phyloP scores from a whole-genome alignment of 2,329 filamentous ascomycete species.

The Rhinocladiella mackenziei region DNA sequence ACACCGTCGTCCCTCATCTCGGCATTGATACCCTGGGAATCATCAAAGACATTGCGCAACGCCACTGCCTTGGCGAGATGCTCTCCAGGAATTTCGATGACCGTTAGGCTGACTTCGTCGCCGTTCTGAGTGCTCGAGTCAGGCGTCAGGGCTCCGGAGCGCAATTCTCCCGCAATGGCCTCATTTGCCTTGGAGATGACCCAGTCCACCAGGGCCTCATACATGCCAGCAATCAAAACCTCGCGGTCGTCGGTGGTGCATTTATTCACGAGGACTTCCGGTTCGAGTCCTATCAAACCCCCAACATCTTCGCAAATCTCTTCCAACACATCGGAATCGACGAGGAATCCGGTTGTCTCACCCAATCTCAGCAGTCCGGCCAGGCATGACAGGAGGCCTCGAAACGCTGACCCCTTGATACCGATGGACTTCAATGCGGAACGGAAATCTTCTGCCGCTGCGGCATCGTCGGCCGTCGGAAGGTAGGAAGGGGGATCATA shows the following conservation, averaged over 20 bases:
- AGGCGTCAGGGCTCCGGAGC: slow-evolving; percentile 37
- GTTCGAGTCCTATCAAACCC: slow-evolving; percentile 78
- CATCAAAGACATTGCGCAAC: slow-evolving; percentile 88
- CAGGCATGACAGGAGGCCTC: slow-evolving; percentile 78
- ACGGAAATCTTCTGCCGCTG: slow-evolving; percentile 89
- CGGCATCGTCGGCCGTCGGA: slow-evolving; percentile 86
- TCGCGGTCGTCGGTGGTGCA: slow-evolving; percentile 81
- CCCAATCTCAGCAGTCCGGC: slow-evolving; percentile 87
- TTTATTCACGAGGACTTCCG: slow-evolving; percentile 72
- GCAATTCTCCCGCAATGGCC: slow-evolving; percentile 73
- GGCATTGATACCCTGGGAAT: slow-evolving; percentile 83
- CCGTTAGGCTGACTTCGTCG: slow-evolving; percentile 83
- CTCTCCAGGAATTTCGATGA: slow-evolving; percentile 79
- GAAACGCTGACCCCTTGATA: slow-evolving; percentile 79
- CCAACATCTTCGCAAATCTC: slow-evolving; percentile 87
- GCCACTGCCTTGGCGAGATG: slow-evolving; percentile 81
- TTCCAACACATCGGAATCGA: slow-evolving; percentile 80
- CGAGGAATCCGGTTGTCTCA: slow-evolving; percentile 77
- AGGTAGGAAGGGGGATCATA: slow-evolving; percentile 84
- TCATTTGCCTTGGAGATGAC: slow-evolving; percentile 85
- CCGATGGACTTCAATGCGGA: slow-evolving; percentile 83
- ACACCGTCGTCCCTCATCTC: slow-evolving; percentile 98
- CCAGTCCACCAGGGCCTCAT: slow-evolving; percentile 93
- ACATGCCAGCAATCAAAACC: slow-evolving; percentile 77
- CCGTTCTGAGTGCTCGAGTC: slow-evolving; percentile 56